phyloP scores from a whole-genome alignment of 768 basidiomycete genomes.

The Paxillus ammoniavirescens region DNA sequence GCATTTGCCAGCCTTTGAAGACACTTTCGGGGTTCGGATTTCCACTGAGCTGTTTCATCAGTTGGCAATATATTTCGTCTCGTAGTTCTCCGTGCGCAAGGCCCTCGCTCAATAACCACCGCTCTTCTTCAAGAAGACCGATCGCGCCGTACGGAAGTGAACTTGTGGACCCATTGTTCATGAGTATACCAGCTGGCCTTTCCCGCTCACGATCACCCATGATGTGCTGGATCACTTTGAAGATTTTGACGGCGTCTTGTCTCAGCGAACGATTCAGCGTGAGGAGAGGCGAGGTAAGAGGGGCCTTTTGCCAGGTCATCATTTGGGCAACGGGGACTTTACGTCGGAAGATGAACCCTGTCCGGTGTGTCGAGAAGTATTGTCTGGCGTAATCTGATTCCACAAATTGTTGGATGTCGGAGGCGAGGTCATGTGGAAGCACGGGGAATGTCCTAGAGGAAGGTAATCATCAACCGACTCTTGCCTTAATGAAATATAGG shows the following conservation, averaged over 20 bases:
- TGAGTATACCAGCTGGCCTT: constrained; percentile 48
- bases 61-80: constrained; percentile 92
- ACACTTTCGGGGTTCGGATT: constrained; percentile 83
- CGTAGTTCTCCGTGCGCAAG: constrained; percentile 79
- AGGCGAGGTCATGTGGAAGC: constrained; percentile 76
- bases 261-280: constrained; percentile 61
- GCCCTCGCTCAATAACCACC: constrained; percentile 82
- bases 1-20: constrained; percentile 91
- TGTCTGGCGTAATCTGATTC: constrained; percentile 82
- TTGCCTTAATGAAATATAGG: background rate
- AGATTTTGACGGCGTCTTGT: constrained; percentile 79
- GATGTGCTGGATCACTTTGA: constrained; percentile 87
- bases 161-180: constrained; percentile 41
- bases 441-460: constrained; percentile 64
- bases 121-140: constrained; percentile 74
- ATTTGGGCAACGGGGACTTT: constrained; percentile 81
- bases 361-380: constrained; percentile 90
- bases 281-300: constrained; percentile 73
- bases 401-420: constrained; percentile 85
- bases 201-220: constrained; percentile 92
- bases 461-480: constrained; percentile 11
- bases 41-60: constrained; percentile 86
- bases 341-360: constrained; percentile 82
- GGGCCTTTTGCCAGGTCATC: constrained; percentile 89
- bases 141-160: constrained; percentile 41